Base-by-base conservation (phyloP, 1,139 yeast species). In the Hanseniaspora gamundiae region DNA sequence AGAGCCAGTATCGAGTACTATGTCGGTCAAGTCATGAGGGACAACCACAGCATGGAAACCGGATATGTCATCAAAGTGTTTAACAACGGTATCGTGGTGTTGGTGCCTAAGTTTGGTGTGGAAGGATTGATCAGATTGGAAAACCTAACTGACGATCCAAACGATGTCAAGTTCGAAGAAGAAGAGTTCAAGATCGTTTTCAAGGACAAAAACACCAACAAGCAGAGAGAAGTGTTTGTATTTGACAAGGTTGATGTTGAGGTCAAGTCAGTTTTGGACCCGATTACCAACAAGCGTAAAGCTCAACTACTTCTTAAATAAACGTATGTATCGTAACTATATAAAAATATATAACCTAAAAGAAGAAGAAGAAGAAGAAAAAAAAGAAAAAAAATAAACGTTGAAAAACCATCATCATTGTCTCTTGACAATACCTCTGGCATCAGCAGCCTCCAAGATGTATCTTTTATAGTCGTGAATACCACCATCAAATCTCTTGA, bases 71-170 rank as follows among this genome's bases (percentile, higher is more conserved):
- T 88, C 55, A 85, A 86, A 61, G 91, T 93, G 38, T 88, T 91
- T 62, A 80, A 86, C 51, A 93, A 93, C 60, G 99, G 98, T 64
- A 76, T 93, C 49, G 96, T 88, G 30, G 94, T 91, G 4, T 67
- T 91, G 44, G 97, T 93, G 22, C 97, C 98, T n/a, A 84, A 83
- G 60, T 88, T 86, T 65, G 98, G 98, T 45, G 88, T 93, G 44
- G 99, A 93, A 66, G 93, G 96, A 45, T 69, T 91, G 56, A 86
- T 93, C 51, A 84, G 83, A 59, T 62, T 86, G 49, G 94, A 86
- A 51, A 78, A 76, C 53, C 62, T 91, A 52, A 69, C 74, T 0
- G 79, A 81, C 17, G 83, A 84, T 49, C 76, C 71, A 20, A 70
- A 71, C 48, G 64, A 76, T 38, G 87, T 88, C 2, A 66, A 67